Evolutionary conservation across 106 monocot species (phyloP), one percentile per base, ranked within the genome.

Genomic region (Amphibolis antarctica): DNA sequence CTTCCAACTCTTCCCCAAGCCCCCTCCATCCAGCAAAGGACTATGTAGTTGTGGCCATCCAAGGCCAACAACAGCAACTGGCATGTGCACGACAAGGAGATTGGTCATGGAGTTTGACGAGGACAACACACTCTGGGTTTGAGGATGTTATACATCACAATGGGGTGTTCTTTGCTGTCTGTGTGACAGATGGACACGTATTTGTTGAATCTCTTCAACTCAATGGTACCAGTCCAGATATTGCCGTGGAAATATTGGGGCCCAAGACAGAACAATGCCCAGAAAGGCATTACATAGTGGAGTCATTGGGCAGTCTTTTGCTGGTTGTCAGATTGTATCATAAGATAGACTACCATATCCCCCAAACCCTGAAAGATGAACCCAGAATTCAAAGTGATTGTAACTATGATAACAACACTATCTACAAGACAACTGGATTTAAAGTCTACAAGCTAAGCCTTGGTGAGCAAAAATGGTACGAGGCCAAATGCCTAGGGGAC

Each of bases 111-210:
- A 64, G 64, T 23, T 46, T 64, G 25, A 15, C 48, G 12, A 47
- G 48, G 46, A 48, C 18, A 9, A 23, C 12, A 15, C 26, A 48
- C 20, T 47, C 64, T 47, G 46, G 48, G 12, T 64, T 46, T 47
- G 23, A 64, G 23, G 64, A 64, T 64, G 48, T 64, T 14, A 48
- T 64, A 27, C 62, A 62, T 62, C 44, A 62, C 5, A 21, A 62
- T 45, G 62, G 62, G 31, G 9, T 62, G 21, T 62, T 62, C 62
- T 62, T 44, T 62, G 62, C 62, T 62, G 62, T 62, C 12, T 36
- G 36, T 36, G 36, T 36, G 28, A 64, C 45, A 0, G 48, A 47
- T 13, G 46, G 64, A 25, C 47, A 21, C n/a, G 46, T 18, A 15
- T 49, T 47, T 47, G 25, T 64, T 64, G 64, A 64, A 48, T 43